These are phyloP conservation scores for Tetrapyrgos nigripes DNA, from an alignment of 1,284 basidiomycete species.

Conservation along the genomic window DNA sequence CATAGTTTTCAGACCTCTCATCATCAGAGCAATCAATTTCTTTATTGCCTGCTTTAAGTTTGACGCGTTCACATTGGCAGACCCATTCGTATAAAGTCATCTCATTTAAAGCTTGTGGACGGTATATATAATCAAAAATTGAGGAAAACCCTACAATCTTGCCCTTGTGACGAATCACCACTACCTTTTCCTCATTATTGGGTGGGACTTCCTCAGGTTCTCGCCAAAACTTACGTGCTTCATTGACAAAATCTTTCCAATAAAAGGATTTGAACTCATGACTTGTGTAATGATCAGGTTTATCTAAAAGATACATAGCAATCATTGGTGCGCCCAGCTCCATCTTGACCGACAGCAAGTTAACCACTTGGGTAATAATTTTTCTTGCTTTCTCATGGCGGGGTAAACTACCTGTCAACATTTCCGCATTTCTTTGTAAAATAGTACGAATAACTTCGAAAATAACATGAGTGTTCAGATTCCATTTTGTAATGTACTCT, in stretches of 20 bases:
- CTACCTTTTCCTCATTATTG: conserved; percentile 17
- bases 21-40: too few species aligned
- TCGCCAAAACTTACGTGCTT: conserved; percentile 18
- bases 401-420: conserved; percentile 14
- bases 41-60: conserved; percentile 20
- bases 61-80: conserved; percentile 13
- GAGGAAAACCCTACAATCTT: conserved; percentile 2
- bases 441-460: conserved; percentile 38
- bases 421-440: conserved; percentile 27
- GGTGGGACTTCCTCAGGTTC: neutral
- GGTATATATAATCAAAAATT: conserved; percentile 26
- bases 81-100: conserved; percentile 16
- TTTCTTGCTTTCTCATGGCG: conserved; percentile 24
- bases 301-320: conserved; percentile 31
- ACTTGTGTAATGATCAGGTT: conserved; percentile 40
- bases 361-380: conserved; percentile 35
- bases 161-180: neutral
- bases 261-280: conserved; percentile 33
- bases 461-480: conserved; percentile 38
- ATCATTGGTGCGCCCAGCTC: conserved; percentile 41
- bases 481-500: conserved; percentile 45
- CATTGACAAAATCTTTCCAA: conserved; percentile 32
- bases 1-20: too few species aligned
- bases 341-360: conserved; percentile 29
- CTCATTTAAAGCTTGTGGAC: conserved; percentile 11